Evolutionary conservation across 306 rosid genomes (phyloP), one percentile per base, ranked within the genome.

Genomic region (Vicia villosa): DNA sequence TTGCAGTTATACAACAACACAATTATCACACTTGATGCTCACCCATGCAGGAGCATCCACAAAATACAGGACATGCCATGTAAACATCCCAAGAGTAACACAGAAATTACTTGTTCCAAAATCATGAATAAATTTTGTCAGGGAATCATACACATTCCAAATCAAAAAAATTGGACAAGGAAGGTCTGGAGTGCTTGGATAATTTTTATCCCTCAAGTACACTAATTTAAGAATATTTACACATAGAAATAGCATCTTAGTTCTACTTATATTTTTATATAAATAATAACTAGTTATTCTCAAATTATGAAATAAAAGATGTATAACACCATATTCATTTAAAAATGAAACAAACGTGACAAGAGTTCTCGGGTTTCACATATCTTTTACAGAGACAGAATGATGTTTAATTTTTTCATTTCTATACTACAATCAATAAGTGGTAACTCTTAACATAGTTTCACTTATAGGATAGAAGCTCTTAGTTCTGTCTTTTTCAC

Each of bases 1-100:
- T 65, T 70, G 66, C 77, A 87, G 80, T 86, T 75, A 83, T 73
- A 84, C 89, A 87, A 83, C 91, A 24, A 76, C 73, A 77, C 55
- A 79, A 82, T 71, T 73, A 77, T 78, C 67, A 79, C 82, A 76
- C 78, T 59, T 22, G 51, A 72, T 16, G 61, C 68, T 66, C 34
- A 9, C 64, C 38, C 43, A 4, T 56, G 73, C 41, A 22, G 45
- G 41, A 66, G 68, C 74, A 57, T 38, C 67, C 73, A 42, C 60
- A 74, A 62, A 72, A 37, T 51, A 34, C 32, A 47, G 24, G 28
- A 45, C 36, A 14, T 28, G 24, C 43, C 37, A 72, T 60, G 17
- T 45, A 70, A 70, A 55, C 56, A 28, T 20, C 51, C 43, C 14
- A 37, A 73, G 16, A 64, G 21, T 52, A 32, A 65, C 21, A 69